Percentiles rank a stretch among this genome's conserved stretches.
phyloP scores from a whole-genome alignment of 148 eudicot genomes.

The Vaccinium macrocarpon region DNA sequence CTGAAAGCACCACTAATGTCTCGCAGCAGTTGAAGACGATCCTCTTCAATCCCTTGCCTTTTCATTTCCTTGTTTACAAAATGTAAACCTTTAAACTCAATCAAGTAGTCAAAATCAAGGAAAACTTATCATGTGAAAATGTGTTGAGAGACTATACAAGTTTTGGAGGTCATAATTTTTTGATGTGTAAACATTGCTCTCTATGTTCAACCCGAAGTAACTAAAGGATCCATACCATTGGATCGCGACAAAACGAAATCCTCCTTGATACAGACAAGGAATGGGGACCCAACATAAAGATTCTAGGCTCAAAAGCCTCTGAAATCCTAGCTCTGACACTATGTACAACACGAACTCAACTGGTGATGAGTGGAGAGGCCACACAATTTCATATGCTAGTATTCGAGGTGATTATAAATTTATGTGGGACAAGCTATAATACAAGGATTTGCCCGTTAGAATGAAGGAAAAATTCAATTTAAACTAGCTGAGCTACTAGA shows the following conservation, averaged over 20 bases:
- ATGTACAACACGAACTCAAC: neutral
- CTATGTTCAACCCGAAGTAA: neutral
- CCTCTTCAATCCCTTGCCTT: conserved; percentile 50
- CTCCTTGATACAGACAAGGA: neutral
- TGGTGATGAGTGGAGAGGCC: neutral
- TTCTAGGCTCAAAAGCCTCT: neutral
- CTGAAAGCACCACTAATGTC: conserved; percentile 72
- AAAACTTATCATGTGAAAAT: neutral
- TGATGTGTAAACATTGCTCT: neutral
- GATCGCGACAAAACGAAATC: neutral
- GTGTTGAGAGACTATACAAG: neutral
- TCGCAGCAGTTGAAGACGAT: conserved; percentile 55
- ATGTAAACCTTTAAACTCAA: neutral
- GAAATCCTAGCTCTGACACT: neutral
- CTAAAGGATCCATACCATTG: neutral
- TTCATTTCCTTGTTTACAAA: conserved; percentile 57
- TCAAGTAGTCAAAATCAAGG: neutral
- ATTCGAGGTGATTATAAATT: neutral
- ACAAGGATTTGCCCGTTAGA: neutral
- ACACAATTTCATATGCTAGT: neutral
- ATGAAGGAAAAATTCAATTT: neutral
- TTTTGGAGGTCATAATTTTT: neutral
- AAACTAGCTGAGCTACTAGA: neutral
- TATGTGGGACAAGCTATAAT: neutral
- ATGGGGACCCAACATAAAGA: neutral